Percentiles rank a stretch among this genome's conserved stretches.
Conservation (phyloP, 805 yeast species). For the Kuraishia hungarica region DNA sequence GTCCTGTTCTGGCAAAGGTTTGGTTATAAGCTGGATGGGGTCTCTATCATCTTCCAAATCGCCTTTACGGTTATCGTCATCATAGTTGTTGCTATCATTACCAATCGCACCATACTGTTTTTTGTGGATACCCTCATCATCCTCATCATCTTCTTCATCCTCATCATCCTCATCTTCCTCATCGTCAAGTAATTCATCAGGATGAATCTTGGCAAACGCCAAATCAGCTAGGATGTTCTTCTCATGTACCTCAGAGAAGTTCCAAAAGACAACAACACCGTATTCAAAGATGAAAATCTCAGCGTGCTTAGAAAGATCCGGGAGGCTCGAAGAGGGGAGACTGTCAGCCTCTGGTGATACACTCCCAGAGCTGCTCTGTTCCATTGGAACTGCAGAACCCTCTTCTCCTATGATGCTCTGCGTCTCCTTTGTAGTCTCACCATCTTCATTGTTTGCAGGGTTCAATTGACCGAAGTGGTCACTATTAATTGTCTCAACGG, state of each 20-base stretch:
- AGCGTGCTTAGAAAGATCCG: conserved; percentile 57
- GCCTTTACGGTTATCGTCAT: conserved; percentile 3
- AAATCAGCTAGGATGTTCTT: conserved; percentile 90
- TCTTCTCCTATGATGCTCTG: conserved; percentile 1
- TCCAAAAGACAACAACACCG: conserved; percentile 98
- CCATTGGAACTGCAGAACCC: not conserved
- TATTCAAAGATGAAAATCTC: conserved; percentile 86
- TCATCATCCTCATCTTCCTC: conserved; percentile 25
- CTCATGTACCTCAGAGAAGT: conserved; percentile 86
- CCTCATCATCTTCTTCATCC: conserved; percentile 18
- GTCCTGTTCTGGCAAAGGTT: conserved; percentile 79
- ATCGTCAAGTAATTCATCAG: conserved; percentile 33
- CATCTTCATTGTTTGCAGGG: not conserved
- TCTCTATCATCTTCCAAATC: conserved; percentile 4
- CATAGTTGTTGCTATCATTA: conserved; percentile 2
- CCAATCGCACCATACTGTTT: conserved; percentile 1
- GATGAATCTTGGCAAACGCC: conserved; percentile 47
- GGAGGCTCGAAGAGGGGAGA: conserved; percentile 11
- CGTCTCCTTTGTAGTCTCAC: conserved; percentile 8
- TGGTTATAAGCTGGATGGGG: conserved; percentile 35
- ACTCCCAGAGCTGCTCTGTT: not conserved
- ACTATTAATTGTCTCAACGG: conserved; percentile 19
- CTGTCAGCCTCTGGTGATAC: conserved; percentile 5
- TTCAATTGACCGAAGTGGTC: not conserved
- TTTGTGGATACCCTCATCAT: conserved; percentile 10